Percentiles rank a stretch among this genome's conserved stretches.
Evolutionary conservation across 176 grass and related monocot species (phyloP).

Genomic region (Lolium rigidum): DNA sequence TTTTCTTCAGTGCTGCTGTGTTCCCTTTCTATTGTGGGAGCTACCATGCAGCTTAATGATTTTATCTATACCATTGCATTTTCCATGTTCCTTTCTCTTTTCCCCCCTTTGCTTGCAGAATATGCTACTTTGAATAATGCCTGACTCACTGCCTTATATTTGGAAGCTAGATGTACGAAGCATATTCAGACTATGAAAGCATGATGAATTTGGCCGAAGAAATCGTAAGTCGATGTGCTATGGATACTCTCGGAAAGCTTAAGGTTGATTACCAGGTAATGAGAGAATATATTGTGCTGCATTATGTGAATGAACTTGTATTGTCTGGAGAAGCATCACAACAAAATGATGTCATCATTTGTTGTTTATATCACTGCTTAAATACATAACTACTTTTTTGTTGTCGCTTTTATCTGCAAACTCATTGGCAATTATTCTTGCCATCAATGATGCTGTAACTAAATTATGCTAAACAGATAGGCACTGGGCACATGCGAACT

Average conservation of each 20-base stretch:
- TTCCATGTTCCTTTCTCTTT: conserved; percentile 30
- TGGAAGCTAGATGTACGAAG: conserved; percentile 96
- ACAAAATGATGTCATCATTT: conserved; percentile 25
- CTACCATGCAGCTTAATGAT: conserved; percentile 27
- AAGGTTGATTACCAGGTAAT: conserved; percentile 90
- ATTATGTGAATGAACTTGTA: conserved; percentile 23
- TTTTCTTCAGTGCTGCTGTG: conserved; percentile 12
- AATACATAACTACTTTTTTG: conserved; percentile 6
- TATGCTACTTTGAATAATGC: conserved; percentile 32
- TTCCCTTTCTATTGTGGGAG: not conserved
- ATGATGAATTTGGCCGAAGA: conserved; percentile 99
- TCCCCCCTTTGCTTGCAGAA: conserved; percentile 30
- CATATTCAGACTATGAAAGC: conserved; percentile 99
- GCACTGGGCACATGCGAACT: not conserved
- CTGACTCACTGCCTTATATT: conserved; percentile 44
- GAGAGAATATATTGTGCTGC: conserved; percentile 16
- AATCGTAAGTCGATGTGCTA: conserved; percentile 84
- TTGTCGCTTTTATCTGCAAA: not conserved
- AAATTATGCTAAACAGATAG: conserved; percentile 7
- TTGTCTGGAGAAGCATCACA: conserved; percentile 1
- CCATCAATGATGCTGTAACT: conserved; percentile 35
- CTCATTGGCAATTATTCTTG: conserved; percentile 24
- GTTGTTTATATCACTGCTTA: conserved; percentile 20
- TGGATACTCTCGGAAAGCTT: conserved; percentile 78
- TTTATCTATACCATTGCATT: conserved; percentile 14